Evolutionary conservation across 2,329 filamentous ascomycete species (phyloP), one percentile per base, ranked within the genome.

Genomic region (Cercospora janseana): DNA sequence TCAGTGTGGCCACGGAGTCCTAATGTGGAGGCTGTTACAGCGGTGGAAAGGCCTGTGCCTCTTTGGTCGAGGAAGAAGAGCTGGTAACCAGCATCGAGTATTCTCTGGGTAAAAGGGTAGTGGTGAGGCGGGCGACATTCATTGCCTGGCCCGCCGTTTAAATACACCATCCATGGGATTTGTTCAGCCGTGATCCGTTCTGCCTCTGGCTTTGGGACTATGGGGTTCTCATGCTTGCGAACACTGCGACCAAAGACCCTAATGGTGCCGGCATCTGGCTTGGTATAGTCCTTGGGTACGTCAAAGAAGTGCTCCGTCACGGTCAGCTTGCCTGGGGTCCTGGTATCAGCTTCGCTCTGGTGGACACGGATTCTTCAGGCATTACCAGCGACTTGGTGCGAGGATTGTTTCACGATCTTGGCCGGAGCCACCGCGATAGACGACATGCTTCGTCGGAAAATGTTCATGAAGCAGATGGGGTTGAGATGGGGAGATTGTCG

Each of bases 121-220:
- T 87, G 79, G 65, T 94, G 85, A 1, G 92, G 91, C 42, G 85
- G 75, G 4, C 79, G 75, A 64, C 88, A 91, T 54, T 86, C 83
- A 63, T 86, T 83, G 3, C 91, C 91, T 0, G 91, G 92, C 0
- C 92, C 92, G 56, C 92, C 92, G 72, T 94, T 86, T 10, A 95
- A 78, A 66, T 85, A 95, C 55, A 91, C 59, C 55, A 79, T 71
- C 78, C 79, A 84, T 55, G 81, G 81, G 7, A 79, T 66, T 55
- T 79, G 75, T 41, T 72, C 69, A 70, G 70, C 43, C 70, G 69
- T 28, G 73, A 70, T 1, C 63, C 55, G 21, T 77, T 78, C 29
- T 79, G 28, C 81, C 79, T 76, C 58, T 88, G 83, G 51, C 82
- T 73, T 26, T 23, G 51, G 50, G 9, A 51, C 23, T n/a, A 52